Base-by-base conservation (phyloP, 2,329 filamentous ascomycete genomes). In the Lasiodiplodia citricola region DNA sequence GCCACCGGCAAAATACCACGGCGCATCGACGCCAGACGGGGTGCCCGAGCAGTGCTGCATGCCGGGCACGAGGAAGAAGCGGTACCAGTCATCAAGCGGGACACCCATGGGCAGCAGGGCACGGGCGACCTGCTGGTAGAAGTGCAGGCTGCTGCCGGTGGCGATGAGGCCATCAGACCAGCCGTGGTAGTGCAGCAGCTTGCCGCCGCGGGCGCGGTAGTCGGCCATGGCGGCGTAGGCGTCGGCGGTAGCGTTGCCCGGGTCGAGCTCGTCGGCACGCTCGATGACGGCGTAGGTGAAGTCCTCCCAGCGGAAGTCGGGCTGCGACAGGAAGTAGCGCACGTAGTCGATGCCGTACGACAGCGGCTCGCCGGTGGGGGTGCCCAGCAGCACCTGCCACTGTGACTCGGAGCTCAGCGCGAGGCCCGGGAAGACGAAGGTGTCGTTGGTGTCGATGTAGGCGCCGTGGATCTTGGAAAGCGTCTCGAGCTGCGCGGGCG, bases 61-160 rank as follows among this genome's bases (percentile, higher is more conserved):
- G 8, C 81, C 82, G 2, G 81, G 82, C 13, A 83, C 79, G 23
- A 81, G 71, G 74, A 83, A 83, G 72, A 80, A 78, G 56, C 80
- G 78, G 73, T 78, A 83, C 73, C 80, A 84, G 18, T 74, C 73
- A 54, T 81, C 77, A 1, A 83, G 70, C 3, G 80, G 71, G 37
- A 80, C 72, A 23, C 78, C 79, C 14, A 72, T 69, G 0, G 79
- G 77, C n/a, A 75, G 69, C 28, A 83, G 69, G 0, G 76, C 76
- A 7, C 74, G 75, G n/a, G 74, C 58, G 1, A 87, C 81, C 18
- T 82, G 79, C 21, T 82, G 78, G 75, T 86, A 85, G 73, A 82
- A 89, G 74, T 85, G 85, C 11, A 84, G 81, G 2, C 83, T 84
- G 23, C 84, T 81, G 0, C 83, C 82, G 0, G 83, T 83, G 16